Conservation (phyloP, 352 stramenopile species). For the Globisporangium parvum region DNA sequence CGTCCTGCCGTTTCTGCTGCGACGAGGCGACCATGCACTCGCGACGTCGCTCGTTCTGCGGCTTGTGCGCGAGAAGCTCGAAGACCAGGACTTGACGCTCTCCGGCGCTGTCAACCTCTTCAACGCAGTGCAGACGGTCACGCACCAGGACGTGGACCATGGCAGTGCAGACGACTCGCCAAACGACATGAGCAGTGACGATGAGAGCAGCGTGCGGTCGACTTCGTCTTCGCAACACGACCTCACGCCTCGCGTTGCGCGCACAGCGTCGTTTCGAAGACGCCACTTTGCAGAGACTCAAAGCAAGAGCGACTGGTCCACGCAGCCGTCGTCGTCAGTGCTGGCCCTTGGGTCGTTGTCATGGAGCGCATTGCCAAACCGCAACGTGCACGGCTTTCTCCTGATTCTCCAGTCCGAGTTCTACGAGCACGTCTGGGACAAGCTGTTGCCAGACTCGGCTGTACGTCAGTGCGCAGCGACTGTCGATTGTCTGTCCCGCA, state of each 20-base stretch:
- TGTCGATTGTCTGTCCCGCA: neutral
- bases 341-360: neutral
- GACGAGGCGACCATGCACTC: constrained; percentile 34
- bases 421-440: constrained; percentile 43
- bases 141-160: constrained; percentile 22
- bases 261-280: constrained; percentile 9
- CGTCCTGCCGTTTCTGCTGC: constrained; percentile 64
- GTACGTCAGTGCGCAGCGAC: constrained; percentile 18
- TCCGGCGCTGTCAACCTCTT: constrained; percentile 29
- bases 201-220: constrained; percentile 15
- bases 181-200: constrained; percentile 35
- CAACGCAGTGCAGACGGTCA: constrained; percentile 38
- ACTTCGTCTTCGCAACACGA: constrained; percentile 4
- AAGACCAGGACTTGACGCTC: constrained; percentile 41
- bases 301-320: neutral
- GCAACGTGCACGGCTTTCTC: constrained; percentile 38
- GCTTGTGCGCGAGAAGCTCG: constrained; percentile 44
- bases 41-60: constrained; percentile 47
- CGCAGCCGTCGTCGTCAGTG: too few species aligned
- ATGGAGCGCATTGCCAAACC: constrained; percentile 5
- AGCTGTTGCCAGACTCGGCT: constrained; percentile 29
- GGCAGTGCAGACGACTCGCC: constrained; percentile 25
- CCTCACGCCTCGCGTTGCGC: constrained; percentile 7
- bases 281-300: constrained; percentile 7
- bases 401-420: constrained; percentile 59